Percentiles rank a stretch among this genome's conserved stretches.
Evolutionary conservation across 2,329 filamentous ascomycete species (phyloP).

Genomic region (Chalaropsis thielavioides): DNA sequence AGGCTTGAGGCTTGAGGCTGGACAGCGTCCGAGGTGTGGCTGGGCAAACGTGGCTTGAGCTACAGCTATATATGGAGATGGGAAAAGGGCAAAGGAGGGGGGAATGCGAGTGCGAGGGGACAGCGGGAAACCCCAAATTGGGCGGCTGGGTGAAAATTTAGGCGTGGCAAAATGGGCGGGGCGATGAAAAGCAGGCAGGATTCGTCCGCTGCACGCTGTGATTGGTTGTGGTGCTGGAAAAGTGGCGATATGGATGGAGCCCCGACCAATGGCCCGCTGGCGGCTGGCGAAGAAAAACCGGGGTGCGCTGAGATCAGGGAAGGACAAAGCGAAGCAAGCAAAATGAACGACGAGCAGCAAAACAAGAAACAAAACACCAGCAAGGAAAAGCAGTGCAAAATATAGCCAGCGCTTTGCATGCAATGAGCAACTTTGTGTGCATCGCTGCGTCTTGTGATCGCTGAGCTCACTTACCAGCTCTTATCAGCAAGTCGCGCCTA

Average conservation of each 20-base stretch:
- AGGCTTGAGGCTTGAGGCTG: constrained; percentile 3
- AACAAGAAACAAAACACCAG: background rate
- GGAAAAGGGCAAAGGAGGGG: background rate
- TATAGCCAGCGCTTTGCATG: too few species aligned
- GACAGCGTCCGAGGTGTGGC: background rate
- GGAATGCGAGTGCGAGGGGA: background rate
- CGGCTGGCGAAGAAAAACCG: constrained; percentile 4
- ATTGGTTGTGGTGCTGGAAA: background rate
- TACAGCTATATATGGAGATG: constrained; percentile 20
- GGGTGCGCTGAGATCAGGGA: background rate
- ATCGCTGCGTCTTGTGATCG: too few species aligned
- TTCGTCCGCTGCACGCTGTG: background rate
- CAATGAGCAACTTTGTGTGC: too few species aligned
- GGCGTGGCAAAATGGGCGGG: background rate
- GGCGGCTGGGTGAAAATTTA: background rate
- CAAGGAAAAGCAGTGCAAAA: background rate
- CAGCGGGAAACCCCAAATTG: background rate
- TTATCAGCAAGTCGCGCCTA: too few species aligned
- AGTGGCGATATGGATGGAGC: background rate
- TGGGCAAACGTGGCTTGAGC: constrained; percentile 10
- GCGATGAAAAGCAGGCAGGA: background rate
- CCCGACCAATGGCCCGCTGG: background rate
- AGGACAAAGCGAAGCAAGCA: constrained; percentile 7
- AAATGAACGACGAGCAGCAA: background rate
- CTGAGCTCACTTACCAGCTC: too few species aligned